Percentiles rank a stretch among this genome's conserved stretches.
phyloP scores from a whole-genome alignment of 1,284 basidiomycete species.

The Rhodotorula glutinis region DNA sequence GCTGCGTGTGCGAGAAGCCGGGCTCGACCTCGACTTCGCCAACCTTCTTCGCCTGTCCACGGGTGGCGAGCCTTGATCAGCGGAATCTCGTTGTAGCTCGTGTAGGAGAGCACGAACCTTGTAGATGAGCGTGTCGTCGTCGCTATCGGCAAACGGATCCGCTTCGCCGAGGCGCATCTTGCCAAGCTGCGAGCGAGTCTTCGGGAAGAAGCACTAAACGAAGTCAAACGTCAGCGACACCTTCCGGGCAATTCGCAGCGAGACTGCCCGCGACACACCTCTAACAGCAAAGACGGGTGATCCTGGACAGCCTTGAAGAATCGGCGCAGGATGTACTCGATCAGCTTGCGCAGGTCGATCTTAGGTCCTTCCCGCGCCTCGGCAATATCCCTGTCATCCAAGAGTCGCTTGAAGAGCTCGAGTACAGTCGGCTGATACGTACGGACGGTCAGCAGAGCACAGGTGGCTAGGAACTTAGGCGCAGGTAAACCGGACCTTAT shows the following conservation, averaged over 20 bases:
- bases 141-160: constrained; percentile 51
- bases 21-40: constrained; percentile 78
- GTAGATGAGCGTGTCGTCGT: constrained; percentile 49
- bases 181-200: constrained; percentile 51
- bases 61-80: too few species aligned
- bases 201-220: constrained; percentile 76
- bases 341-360: constrained; percentile 74
- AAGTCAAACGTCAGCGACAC: too few species aligned
- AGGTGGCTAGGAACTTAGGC: not conserved
- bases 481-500: constrained; percentile 62
- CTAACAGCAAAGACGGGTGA: constrained; percentile 77
- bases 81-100: too few species aligned
- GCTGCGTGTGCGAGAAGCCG: constrained; percentile 82
- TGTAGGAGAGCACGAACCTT: not conserved
- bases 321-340: constrained; percentile 78
- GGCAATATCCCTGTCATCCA: constrained; percentile 65
- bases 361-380: constrained; percentile 72
- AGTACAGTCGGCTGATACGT: constrained; percentile 70
- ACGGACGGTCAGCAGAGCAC: not conserved
- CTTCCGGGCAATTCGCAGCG: too few species aligned
- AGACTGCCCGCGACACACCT: constrained; percentile 54
- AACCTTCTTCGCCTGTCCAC: constrained; percentile 39
- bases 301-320: constrained; percentile 85
- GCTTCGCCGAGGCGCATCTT: constrained; percentile 34
- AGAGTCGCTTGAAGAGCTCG: constrained; percentile 74